Percentiles rank a stretch among this genome's conserved stretches.
phyloP scores from a whole-genome alignment of 768 basidiomycete species.

The Tephrocybe sp. region DNA sequence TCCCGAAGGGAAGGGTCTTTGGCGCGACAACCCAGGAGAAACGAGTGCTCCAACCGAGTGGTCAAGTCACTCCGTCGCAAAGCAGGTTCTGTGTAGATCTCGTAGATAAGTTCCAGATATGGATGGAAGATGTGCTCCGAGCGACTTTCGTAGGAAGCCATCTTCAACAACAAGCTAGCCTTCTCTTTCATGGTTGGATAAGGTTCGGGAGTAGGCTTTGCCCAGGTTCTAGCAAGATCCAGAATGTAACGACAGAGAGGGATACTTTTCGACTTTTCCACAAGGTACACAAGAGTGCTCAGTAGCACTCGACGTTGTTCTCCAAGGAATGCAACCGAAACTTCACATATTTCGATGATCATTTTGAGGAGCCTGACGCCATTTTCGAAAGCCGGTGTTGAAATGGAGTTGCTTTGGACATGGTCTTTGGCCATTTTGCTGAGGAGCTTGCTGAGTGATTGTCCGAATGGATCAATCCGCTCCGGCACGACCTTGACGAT shows the following conservation, averaged over 20 bases:
- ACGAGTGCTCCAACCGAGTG: conserved; percentile 87
- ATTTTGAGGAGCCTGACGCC: conserved; percentile 64
- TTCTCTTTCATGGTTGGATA: conserved; percentile 97
- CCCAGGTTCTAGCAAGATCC: conserved; percentile 86
- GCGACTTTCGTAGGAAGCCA: conserved; percentile 79
- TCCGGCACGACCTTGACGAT: conserved; percentile 79
- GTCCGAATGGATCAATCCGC: conserved; percentile 77
- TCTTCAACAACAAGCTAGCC: conserved; percentile 81
- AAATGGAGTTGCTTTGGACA: conserved; percentile 49
- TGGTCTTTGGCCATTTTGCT: conserved; percentile 88
- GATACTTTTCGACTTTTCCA: conserved; percentile 85
- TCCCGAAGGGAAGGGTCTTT: conserved; percentile 76
- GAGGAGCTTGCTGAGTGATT: conserved; percentile 77
- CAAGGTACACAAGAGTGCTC: conserved; percentile 71
- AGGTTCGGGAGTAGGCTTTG: conserved; percentile 78
- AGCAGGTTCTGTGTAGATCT: conserved; percentile 86
- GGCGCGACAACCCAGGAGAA: conserved; percentile 87
- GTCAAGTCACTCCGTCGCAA: conserved; percentile 93
- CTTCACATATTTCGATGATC: conserved; percentile 86
- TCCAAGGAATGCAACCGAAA: conserved; percentile 74
- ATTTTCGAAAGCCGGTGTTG: conserved; percentile 49
- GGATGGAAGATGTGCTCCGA: conserved; percentile 77
- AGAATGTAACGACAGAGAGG: conserved; percentile 81
- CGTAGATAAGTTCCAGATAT: conserved; percentile 87
- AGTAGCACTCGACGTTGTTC: conserved; percentile 85